Conservation (phyloP, 2,329 filamentous ascomycete genomes). For the Talaromyces sp. region DNA sequence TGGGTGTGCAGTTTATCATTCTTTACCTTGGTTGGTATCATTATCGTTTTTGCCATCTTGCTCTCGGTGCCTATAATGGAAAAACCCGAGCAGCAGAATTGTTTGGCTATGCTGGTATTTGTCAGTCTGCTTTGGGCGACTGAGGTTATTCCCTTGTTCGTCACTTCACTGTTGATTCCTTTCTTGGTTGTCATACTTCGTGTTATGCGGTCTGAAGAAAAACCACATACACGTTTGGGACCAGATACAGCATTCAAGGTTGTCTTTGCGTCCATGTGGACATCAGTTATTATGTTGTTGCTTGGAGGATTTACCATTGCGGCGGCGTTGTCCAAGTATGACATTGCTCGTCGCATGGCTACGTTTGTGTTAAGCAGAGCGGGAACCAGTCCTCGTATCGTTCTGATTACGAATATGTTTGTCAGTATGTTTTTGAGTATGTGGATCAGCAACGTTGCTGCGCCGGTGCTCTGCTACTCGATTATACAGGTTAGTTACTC, state of each 20-base stretch:
- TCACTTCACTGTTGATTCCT: constrained; percentile 88
- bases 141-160: constrained; percentile 94
- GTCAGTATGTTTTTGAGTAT: constrained; percentile 97
- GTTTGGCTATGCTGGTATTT: constrained; percentile 86
- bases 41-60: constrained; percentile 70
- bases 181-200: constrained; percentile 85
- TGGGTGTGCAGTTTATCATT: constrained; percentile 85
- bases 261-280: constrained; percentile 97
- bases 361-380: constrained; percentile 96
- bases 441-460: constrained; percentile 98
- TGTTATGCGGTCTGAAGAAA: constrained; percentile 74
- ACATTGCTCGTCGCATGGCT: constrained; percentile 95
- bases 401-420: constrained; percentile 97
- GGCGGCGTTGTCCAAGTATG: constrained; percentile 92
- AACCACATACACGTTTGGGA: constrained; percentile 66
- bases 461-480: constrained; percentile 93
- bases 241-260: constrained; percentile 76
- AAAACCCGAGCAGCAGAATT: constrained; percentile 88
- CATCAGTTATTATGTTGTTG: constrained; percentile 95
- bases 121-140: constrained; percentile 96
- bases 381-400: constrained; percentile 81
- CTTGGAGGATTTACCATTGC: constrained; percentile 95
- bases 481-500: constrained; percentile 73
- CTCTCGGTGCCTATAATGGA: constrained; percentile 78
- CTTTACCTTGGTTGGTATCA: constrained; percentile 66